phyloP scores from a whole-genome alignment of 2,329 filamentous ascomycete species.

The Calonectria pseudoturangicola region DNA sequence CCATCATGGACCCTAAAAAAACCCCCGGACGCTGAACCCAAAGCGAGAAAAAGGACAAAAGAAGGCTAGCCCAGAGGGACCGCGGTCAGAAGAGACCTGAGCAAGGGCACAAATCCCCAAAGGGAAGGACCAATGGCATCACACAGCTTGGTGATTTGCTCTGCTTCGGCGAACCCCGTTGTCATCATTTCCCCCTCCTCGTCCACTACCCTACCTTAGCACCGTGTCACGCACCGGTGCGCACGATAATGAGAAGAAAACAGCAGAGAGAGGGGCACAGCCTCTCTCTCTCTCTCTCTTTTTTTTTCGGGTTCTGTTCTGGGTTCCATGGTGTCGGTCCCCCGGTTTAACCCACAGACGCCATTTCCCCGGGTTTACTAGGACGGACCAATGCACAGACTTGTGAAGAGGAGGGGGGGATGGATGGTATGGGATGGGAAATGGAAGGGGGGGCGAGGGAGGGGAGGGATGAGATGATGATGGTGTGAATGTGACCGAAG shows the following conservation, averaged over 20 bases:
- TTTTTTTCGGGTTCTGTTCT: background rate
- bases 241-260: background rate
- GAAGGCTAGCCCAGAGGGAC: slow-evolving; percentile 2
- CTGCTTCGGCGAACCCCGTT: slow-evolving; percentile 27
- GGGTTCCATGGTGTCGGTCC: background rate
- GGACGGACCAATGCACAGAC: background rate
- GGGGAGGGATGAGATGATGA: background rate
- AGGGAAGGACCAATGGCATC: slow-evolving; percentile 2
- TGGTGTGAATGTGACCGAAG: background rate
- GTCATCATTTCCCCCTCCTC: slow-evolving; percentile 20
- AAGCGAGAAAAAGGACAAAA: background rate
- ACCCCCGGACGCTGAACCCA: slow-evolving; percentile 14
- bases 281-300: background rate
- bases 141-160: background rate
- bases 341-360: background rate
- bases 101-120: slow-evolving; percentile 22
- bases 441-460: too few species aligned
- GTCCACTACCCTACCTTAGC: background rate
- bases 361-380: background rate
- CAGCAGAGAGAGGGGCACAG: background rate
- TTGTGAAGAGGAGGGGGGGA: background rate
- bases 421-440: background rate
- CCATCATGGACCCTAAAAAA: background rate
- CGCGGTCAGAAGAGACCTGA: background rate
- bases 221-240: slow-evolving; percentile 1